phyloP scores from a whole-genome alignment of 2,329 filamentous ascomycete species.

The Fusarium sp. region DNA sequence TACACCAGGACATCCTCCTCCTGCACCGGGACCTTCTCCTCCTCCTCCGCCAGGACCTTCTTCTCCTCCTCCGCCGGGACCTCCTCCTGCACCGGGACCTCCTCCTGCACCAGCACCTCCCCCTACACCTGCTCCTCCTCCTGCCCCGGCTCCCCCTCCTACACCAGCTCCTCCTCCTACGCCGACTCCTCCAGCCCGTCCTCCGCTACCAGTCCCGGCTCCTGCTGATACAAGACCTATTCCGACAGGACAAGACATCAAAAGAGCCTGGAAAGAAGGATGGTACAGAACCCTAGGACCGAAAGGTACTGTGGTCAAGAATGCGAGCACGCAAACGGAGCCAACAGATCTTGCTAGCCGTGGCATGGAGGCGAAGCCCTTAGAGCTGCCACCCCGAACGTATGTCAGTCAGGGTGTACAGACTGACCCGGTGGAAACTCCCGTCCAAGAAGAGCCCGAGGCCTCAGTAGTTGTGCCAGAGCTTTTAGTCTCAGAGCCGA shows the following conservation, averaged over 20 bases:
- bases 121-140: background rate
- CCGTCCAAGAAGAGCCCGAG: background rate
- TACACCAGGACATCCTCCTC: background rate
- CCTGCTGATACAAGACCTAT: background rate
- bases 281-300: background rate
- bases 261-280: background rate
- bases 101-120: background rate
- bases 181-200: background rate
- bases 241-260: background rate
- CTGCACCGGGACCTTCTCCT: background rate
- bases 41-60: background rate
- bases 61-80: background rate
- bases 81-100: no score
- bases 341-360: background rate
- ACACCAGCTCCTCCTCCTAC: background rate
- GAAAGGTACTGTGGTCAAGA: background rate
- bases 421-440: background rate
- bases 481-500: background rate
- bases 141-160: background rate
- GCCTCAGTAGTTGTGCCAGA: background rate
- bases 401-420: background rate
- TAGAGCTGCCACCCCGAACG: background rate
- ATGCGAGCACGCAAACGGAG: constrained; percentile 8
- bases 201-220: background rate
- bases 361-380: background rate